Conservation (phyloP, 768 basidiomycete genomes). For the Lenzites betulinus region DNA sequence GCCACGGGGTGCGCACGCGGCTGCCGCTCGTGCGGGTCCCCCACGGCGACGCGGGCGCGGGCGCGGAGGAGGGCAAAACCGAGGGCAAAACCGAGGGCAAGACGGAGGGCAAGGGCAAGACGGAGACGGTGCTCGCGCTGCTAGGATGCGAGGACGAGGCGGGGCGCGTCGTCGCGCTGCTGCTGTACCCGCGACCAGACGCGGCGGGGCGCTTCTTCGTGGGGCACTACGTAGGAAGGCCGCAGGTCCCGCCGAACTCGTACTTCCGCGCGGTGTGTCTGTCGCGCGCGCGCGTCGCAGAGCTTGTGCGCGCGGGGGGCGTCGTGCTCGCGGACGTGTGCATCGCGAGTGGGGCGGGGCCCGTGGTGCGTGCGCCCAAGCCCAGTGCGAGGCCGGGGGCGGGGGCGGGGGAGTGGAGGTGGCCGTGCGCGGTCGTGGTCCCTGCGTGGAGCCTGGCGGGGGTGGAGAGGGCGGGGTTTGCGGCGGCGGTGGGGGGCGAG, state of each 20-base stretch:
- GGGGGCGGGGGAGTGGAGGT: no score
- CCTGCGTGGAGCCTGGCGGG: conserved; percentile 4
- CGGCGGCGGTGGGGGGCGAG: not conserved
- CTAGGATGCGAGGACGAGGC: conserved; percentile 9
- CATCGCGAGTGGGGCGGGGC: conserved; percentile 7
- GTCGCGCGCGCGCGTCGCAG: not conserved
- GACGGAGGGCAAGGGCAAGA: conserved; percentile 1
- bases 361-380: no score
- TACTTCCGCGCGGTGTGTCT: conserved; percentile 11
- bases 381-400: no score
- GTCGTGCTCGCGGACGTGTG: conserved; percentile 8
- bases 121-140: conserved; percentile 15
- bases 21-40: conserved; percentile 9
- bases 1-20: conserved; percentile 11
- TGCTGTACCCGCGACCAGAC: conserved; percentile 10
- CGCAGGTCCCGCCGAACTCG: conserved; percentile 6
- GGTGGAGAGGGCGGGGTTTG: not conserved
- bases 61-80: no score
- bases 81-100: no score
- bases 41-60: no score
- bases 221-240: conserved; percentile 18
- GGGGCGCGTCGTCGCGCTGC: conserved; percentile 3
- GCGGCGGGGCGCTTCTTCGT: conserved; percentile 8
- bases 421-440: conserved; percentile 10
- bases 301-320: not conserved